Evolutionary conservation across 2,329 filamentous ascomycete genomes (phyloP), one percentile per base, ranked within the genome.

Genomic region (Aspergillus sp.): DNA sequence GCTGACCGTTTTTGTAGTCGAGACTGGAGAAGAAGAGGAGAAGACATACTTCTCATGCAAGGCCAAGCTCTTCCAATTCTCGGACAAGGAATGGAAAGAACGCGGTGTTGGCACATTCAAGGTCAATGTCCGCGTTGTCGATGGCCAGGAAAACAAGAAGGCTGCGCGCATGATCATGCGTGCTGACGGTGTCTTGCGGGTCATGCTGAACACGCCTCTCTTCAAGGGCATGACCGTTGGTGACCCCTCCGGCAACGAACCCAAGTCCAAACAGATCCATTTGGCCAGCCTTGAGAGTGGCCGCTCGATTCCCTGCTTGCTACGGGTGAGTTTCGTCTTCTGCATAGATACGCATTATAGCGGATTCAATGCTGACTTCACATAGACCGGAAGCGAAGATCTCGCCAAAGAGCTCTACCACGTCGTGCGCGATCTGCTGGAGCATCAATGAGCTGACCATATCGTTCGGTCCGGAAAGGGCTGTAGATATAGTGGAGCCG

Each of bases 21-120:
- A 96, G 68, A 93, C 94, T 47, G 93, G 93, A 51, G 93, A 97
- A 73, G 86, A 91, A 64, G 85, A 85, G 45, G 93, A 97, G 70
- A 79, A 80, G 17, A 93, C 88, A 1, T 75, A 90, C 45, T 83
- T 93, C 66, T 82, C 85, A 42, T 85, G 88, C 54, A 87, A 92
- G 58, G 88, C 90, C 17, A 96, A 95, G 71, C 83, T 97, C 53
- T 97, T 90, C 75, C 82, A 87, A 53, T 88, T 94, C 63, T 85
- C 88, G 32, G 81, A 80, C 43, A 82, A 82, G 50, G 86, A 85
- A 44, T 97, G 93, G 93, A 93, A 93, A 71, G 93, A 97, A 74
- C 86, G 92, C 48, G 92, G 92, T 11, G 81, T 86, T 3, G 92
- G 92, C 42, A 88, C 87, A 62, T 79, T 96, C 61, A 94, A 94